phyloP scores from a whole-genome alignment of 352 stramenopile genomes.

The Phytophthora tentaculata region DNA sequence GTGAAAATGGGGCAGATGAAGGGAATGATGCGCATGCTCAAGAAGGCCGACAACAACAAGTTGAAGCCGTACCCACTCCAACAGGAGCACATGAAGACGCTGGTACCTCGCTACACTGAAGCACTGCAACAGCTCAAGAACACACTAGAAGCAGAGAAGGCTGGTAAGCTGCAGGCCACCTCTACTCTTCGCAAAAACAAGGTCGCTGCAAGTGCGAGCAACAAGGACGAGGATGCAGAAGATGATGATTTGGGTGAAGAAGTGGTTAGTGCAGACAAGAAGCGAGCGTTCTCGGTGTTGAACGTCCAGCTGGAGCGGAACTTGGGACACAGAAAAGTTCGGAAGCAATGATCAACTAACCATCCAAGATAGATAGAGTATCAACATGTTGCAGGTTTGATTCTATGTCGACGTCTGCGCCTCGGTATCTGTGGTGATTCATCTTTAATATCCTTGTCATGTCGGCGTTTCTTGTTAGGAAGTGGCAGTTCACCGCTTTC shows the following conservation, averaged over 20 bases:
- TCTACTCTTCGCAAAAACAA: constrained; percentile 42
- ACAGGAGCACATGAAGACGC: constrained; percentile 79
- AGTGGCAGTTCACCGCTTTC: constrained; percentile 22
- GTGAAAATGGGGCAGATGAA: constrained; percentile 88
- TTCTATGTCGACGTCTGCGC: constrained; percentile 14
- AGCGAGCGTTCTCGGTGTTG: constrained; percentile 65
- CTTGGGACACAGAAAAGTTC: constrained; percentile 45
- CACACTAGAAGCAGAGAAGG: constrained; percentile 79
- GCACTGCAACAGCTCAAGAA: constrained; percentile 79
- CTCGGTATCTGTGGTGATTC: constrained; percentile 7
- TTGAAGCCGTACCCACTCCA: constrained; percentile 70
- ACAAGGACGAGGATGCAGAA: constrained; percentile 6
- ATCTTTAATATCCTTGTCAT: constrained; percentile 17
- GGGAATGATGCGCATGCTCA: constrained; percentile 80
- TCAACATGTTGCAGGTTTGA: constrained; percentile 24
- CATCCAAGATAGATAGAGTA: constrained; percentile 29
- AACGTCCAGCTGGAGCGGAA: constrained; percentile 68
- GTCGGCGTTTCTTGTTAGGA: constrained; percentile 21
- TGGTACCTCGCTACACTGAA: constrained; percentile 75
- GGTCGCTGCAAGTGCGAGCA: constrained; percentile 4
- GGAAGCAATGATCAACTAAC: constrained; percentile 41
- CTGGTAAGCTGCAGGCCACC: constrained; percentile 64
- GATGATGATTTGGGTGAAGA: constrained; percentile 34
- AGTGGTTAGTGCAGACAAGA: constrained; percentile 50
- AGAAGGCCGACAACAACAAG: constrained; percentile 84